Conservation (phyloP, 2,329 filamentous ascomycete genomes). For the Xylariaceae sp. region DNA sequence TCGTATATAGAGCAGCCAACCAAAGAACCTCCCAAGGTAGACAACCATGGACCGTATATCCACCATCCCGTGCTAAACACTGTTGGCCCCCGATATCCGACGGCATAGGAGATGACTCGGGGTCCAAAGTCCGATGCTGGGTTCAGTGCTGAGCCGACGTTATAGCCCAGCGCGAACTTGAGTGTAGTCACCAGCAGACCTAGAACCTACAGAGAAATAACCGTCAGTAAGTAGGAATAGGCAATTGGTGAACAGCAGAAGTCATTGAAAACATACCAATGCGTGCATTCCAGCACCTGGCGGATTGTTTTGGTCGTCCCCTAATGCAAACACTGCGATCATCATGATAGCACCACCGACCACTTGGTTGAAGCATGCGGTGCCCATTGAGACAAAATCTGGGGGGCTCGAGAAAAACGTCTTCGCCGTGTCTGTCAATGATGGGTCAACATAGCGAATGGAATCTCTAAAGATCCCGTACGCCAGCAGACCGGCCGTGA, state of each 20-base stretch:
- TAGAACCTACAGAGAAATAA: slow-evolving; percentile 31
- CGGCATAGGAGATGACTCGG: slow-evolving; percentile 41
- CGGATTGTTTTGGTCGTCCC: slow-evolving; percentile 48
- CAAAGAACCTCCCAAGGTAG: slow-evolving; percentile 37
- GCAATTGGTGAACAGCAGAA: not conserved
- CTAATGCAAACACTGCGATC: slow-evolving; percentile 45
- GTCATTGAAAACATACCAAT: slow-evolving; percentile 29
- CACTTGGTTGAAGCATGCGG: slow-evolving; percentile 45
- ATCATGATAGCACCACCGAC: slow-evolving; percentile 45
- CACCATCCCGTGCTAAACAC: slow-evolving; percentile 44
- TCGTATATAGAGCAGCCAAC: slow-evolving; percentile 42
- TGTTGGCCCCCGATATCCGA: slow-evolving; percentile 37
- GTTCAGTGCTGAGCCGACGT: slow-evolving; percentile 46
- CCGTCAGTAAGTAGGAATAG: not conserved
- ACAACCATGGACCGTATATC: slow-evolving; percentile 41
- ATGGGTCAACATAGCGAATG: slow-evolving; percentile 41
- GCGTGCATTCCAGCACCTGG: slow-evolving; percentile 48
- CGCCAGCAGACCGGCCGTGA: slow-evolving; percentile 40
- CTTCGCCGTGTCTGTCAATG: slow-evolving; percentile 37
- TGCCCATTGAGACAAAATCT: slow-evolving; percentile 32
- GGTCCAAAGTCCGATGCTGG: slow-evolving; percentile 48
- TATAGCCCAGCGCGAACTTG: slow-evolving; percentile 46
- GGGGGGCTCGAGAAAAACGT: slow-evolving; percentile 44
- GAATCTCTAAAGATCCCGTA: slow-evolving; percentile 41
- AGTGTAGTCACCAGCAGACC: slow-evolving; percentile 45